Evolutionary conservation across 2,329 filamentous ascomycete genomes (phyloP).

Genomic region (Talaromyces sp.): DNA sequence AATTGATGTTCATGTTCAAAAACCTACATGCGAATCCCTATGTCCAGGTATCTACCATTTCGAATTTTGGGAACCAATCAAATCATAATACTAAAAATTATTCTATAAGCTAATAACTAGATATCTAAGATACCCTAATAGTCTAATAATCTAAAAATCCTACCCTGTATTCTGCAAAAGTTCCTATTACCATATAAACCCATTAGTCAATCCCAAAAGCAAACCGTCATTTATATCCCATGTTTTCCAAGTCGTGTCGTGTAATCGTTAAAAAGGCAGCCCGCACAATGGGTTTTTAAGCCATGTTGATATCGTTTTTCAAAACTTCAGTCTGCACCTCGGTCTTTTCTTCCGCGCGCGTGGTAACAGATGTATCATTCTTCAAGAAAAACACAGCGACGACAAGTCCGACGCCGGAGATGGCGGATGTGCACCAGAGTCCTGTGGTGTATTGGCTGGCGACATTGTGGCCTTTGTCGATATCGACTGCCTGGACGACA

Average conservation of each 20-base stretch:
- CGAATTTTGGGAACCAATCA: no score
- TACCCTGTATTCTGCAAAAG: no score
- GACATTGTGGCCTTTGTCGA: conserved; percentile 27
- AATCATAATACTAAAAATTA: no score
- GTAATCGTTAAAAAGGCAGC: background rate
- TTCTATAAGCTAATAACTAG: no score
- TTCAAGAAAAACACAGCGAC: conserved; percentile 3
- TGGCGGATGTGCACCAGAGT: conserved; percentile 38
- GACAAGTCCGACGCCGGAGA: conserved; percentile 32
- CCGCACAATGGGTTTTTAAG: background rate
- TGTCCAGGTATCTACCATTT: no score
- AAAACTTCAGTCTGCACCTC: background rate
- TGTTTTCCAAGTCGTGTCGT: background rate
- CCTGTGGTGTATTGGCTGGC: conserved; percentile 36
- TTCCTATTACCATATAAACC: no score
- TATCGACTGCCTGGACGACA: conserved; percentile 34
- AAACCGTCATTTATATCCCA: background rate
- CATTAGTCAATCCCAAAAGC: background rate
- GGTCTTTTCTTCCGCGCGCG: background rate
- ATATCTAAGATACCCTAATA: no score
- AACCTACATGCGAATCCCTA: no score
- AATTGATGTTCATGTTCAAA: no score
- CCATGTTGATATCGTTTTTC: background rate
- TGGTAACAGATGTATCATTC: background rate
- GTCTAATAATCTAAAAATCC: no score